phyloP scores from a whole-genome alignment of 805 yeast species.

The Teunomyces cretensis region DNA sequence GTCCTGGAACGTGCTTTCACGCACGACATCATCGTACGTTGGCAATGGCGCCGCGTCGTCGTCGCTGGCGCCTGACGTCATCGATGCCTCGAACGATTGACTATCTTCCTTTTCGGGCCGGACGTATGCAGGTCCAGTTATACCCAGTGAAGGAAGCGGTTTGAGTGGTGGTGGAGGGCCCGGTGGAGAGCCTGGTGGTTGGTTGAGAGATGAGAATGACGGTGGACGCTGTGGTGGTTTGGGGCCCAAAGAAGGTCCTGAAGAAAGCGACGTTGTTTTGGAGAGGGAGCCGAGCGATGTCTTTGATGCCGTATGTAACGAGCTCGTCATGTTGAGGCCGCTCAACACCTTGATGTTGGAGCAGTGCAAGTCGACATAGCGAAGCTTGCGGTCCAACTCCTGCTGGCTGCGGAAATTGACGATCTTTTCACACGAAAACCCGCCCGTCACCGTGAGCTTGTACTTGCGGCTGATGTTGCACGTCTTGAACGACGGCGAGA shows the following conservation, averaged over 20 bases:
- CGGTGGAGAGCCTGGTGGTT: not conserved
- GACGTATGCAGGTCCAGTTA: too few species aligned
- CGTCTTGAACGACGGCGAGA: conserved; percentile 55
- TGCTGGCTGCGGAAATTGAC: conserved; percentile 13
- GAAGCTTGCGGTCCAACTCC: conserved; percentile 21
- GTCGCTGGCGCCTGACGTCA: not conserved
- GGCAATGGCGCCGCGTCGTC: conserved; percentile 20
- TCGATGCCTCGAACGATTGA: too few species aligned
- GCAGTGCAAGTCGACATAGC: conserved; percentile 29
- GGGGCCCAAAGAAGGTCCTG: not conserved
- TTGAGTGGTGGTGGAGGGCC: not conserved
- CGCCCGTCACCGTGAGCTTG: conserved; percentile 31
- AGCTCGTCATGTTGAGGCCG: conserved; percentile 28
- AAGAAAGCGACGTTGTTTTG: not conserved
- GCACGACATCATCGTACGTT: conserved; percentile 38
- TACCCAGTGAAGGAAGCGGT: not conserved
- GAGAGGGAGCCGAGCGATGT: conserved; percentile 11
- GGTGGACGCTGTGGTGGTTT: not conserved
- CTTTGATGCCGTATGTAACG: conserved; percentile 24
- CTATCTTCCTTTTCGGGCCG: not conserved
- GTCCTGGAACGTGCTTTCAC: conserved; percentile 30
- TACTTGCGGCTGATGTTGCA: conserved; percentile 56
- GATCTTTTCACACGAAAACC: conserved; percentile 25
- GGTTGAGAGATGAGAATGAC: not conserved
- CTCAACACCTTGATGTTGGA: conserved; percentile 34